Evolutionary conservation across 129 eudicot species (phyloP), one percentile per base, ranked within the genome.

Genomic region (Flaveria brownii): DNA sequence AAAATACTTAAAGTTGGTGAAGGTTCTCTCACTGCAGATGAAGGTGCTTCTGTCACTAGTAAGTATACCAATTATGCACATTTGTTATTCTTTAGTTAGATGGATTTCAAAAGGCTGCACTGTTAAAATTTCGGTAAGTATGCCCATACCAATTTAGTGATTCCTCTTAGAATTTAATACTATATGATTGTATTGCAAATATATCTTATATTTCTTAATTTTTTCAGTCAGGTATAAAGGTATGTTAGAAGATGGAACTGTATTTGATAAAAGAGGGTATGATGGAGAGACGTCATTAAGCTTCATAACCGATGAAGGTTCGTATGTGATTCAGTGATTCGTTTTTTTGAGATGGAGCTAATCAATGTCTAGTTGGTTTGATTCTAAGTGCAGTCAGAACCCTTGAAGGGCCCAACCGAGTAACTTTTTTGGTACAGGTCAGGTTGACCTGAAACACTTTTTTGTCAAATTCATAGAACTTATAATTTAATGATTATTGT

Each of bases 241-340:
- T 26, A 90, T 55, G 86, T 76, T 87, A 64, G 85, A 87, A 77
- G 90, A 87, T 77, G 92, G 87, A 41, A 87, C 85, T 60, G 78
- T 84, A 43, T 85, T 87, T 72, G 92, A 87, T 78, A 90, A 75
- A 72, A 87, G 70, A 70, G 96, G 91, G 59, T 82, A 82, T 68
- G 93, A 84, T 81, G 90, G 87, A 55, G 86, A 59, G 55, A 70
- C 60, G 12, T 72, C 87, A 55, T 49, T 90, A 22, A 65, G 80
- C 81, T 87, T 90, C 74, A 55, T 85, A 25, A 87, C 92, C 0
- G 92, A 86, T 82, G 92, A 90, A 87, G 96, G 93, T 90, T 62
- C 62, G 84, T 43, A 25, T 55, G 43, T 61, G 26, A 43, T 39
- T 11, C 28, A 11, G 43, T 61, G 26, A 43, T 39, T 11, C 30